Evolutionary conservation across 106 monocot species (phyloP).

Genomic region (Posidonia australis): DNA sequence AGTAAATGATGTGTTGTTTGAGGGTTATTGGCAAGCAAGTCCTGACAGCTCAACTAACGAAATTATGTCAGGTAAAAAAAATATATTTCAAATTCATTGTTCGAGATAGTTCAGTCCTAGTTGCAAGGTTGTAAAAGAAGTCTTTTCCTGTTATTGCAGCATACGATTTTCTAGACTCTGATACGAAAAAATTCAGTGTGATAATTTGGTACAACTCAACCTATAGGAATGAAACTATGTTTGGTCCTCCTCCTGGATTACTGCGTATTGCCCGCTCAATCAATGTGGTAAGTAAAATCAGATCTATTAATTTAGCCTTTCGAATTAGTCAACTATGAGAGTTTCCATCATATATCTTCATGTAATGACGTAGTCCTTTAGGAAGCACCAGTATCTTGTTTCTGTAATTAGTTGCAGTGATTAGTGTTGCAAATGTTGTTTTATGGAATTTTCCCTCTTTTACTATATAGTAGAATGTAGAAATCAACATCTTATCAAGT

Average conservation of each 20-base stretch:
- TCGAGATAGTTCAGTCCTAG: too few relatives aligned
- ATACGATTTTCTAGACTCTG: slow-evolving; percentile 18
- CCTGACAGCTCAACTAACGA: slow-evolving; percentile 28
- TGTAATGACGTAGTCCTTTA: too few relatives aligned
- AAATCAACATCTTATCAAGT: too few relatives aligned
- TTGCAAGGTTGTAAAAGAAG: too few relatives aligned
- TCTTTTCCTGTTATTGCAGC: background rate
- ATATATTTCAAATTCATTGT: background rate
- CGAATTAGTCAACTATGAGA: too few relatives aligned
- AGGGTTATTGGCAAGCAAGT: slow-evolving; percentile 35
- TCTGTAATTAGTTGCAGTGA: too few relatives aligned
- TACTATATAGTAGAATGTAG: too few relatives aligned
- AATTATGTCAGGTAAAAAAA: slow-evolving; percentile 30
- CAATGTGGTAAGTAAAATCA: slow-evolving; percentile 8
- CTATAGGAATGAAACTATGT: slow-evolving; percentile 2
- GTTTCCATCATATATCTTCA: too few relatives aligned
- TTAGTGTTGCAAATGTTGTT: too few relatives aligned
- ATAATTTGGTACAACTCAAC: slow-evolving; percentile 25
- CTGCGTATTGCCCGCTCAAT: slow-evolving; percentile 9
- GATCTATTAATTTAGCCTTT: background rate
- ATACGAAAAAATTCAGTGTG: slow-evolving; percentile 6
- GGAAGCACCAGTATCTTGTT: too few relatives aligned
- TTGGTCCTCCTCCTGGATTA: background rate
- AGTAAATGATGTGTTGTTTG: slow-evolving; percentile 48
- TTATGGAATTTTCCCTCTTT: too few relatives aligned